Evolutionary conservation across 768 basidiomycete genomes (phyloP).

Genomic region (Tulasnella sp.): DNA sequence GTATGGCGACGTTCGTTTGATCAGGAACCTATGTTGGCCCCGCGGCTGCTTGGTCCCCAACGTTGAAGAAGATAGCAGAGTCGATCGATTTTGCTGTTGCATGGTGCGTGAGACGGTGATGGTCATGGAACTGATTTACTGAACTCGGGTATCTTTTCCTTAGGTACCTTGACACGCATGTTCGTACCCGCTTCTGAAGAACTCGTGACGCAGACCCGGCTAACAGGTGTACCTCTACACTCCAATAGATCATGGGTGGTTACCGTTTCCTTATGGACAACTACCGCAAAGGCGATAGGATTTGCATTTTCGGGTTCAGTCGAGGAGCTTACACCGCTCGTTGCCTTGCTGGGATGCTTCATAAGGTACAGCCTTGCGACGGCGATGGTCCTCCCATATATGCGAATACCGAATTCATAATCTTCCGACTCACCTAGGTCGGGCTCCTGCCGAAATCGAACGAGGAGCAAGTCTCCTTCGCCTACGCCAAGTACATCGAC

Average conservation of each 20-base stretch:
- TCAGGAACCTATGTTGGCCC: conserved; percentile 18
- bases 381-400: background rate
- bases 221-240: background rate
- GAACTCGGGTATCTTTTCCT: background rate
- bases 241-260: conserved; percentile 21
- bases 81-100: conserved; percentile 66
- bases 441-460: conserved; percentile 28
- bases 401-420: background rate
- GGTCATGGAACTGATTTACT: background rate
- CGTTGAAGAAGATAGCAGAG: conserved; percentile 51
- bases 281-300: conserved; percentile 38
- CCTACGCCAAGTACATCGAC: conserved; percentile 26
- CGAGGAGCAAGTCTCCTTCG: conserved; percentile 27
- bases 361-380: conserved; percentile 46
- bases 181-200: background rate
- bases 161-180: conserved; percentile 69
- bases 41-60: conserved; percentile 49
- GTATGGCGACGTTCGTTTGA: background rate
- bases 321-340: conserved; percentile 37
- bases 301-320: conserved; percentile 40
- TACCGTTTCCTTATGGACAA: conserved; percentile 31
- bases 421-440: conserved; percentile 37
- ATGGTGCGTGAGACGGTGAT: conserved; percentile 47
- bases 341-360: conserved; percentile 43
- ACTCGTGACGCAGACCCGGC: background rate